Conservation (phyloP, 441 rosid species). For the Pelargonium myrrhifolium region DNA sequence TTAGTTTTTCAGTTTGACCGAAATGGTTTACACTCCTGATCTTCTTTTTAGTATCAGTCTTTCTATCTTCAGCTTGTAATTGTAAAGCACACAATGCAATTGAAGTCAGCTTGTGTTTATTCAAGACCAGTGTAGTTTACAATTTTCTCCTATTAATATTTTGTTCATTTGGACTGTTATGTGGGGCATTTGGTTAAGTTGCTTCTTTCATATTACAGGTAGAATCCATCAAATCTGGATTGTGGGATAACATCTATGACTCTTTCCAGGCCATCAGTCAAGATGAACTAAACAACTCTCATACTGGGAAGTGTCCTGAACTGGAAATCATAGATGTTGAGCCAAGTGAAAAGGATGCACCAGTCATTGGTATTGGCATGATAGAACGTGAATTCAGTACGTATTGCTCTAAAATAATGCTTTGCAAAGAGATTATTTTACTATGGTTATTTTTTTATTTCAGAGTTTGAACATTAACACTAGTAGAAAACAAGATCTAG, state of each 20-base stretch:
- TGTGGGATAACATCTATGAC: slow-evolving; percentile 87
- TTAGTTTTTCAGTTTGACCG: too few species aligned
- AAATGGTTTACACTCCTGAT: too few species aligned
- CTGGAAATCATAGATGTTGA: slow-evolving; percentile 50
- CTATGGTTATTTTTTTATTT: background rate
- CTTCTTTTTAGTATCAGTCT: too few species aligned
- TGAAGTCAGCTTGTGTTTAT: slow-evolving; percentile 3
- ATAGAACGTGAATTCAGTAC: slow-evolving; percentile 28
- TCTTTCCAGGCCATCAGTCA: slow-evolving; percentile 47
- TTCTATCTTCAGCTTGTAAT: too few species aligned
- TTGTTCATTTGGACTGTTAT: background rate
- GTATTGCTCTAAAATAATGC: slow-evolving; percentile 15
- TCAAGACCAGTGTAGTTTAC: background rate
- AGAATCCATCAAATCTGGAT: slow-evolving; percentile 64
- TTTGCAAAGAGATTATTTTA: background rate
- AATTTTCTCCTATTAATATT: slow-evolving; percentile 3
- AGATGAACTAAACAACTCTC: slow-evolving; percentile 27
- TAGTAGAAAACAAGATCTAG: background rate
- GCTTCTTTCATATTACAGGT: slow-evolving; percentile 42
- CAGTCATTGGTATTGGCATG: slow-evolving; percentile 11
- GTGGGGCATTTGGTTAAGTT: background rate
- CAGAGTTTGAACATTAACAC: background rate
- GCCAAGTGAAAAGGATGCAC: slow-evolving; percentile 36
- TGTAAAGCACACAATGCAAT: background rate
- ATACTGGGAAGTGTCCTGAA: slow-evolving; percentile 28